These are phyloP conservation scores for Clonostachys byssicola DNA, from an alignment of 2,329 filamentous ascomycete species.

Conservation along the genomic window DNA sequence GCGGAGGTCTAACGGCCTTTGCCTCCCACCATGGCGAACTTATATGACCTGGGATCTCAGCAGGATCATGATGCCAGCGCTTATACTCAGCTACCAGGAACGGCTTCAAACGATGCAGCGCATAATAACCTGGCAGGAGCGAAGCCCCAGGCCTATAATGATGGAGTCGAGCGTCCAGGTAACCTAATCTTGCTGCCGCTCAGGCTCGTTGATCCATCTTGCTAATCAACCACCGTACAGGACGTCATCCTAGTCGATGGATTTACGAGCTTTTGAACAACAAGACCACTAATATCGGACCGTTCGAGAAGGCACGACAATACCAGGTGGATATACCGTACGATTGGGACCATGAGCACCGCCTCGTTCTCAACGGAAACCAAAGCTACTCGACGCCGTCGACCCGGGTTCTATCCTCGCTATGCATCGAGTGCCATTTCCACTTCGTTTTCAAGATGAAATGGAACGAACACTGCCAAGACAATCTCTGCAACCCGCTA, in stretches of 20 bases:
- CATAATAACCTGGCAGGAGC: constrained; percentile 21
- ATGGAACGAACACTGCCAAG: constrained; percentile 20
- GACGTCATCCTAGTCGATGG: constrained; percentile 34
- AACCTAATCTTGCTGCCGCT: not conserved
- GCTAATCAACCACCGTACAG: constrained; percentile 12
- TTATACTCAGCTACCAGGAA: constrained; percentile 26
- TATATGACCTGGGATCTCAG: constrained; percentile 18
- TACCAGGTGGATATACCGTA: constrained; percentile 20
- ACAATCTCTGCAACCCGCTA: constrained; percentile 19
- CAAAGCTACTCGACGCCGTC: constrained; percentile 22
- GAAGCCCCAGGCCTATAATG: constrained; percentile 19
- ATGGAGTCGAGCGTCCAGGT: constrained; percentile 8
- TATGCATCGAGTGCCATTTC: constrained; percentile 34
- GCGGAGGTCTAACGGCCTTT: not conserved
- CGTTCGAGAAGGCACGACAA: constrained; percentile 24
- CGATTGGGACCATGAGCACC: constrained; percentile 27
- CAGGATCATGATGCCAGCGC: constrained; percentile 15
- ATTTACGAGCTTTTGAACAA: constrained; percentile 32
- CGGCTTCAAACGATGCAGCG: constrained; percentile 17
- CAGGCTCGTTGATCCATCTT: not conserved
- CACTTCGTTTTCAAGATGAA: constrained; percentile 33
- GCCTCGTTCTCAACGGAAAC: constrained; percentile 31
- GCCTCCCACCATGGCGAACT: constrained; percentile 16
- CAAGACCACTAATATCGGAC: constrained; percentile 25
- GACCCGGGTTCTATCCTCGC: constrained; percentile 22